These are phyloP conservation scores for Amanita subjunquillea DNA, from an alignment of 768 basidiomycete genomes.

Conservation along the genomic window DNA sequence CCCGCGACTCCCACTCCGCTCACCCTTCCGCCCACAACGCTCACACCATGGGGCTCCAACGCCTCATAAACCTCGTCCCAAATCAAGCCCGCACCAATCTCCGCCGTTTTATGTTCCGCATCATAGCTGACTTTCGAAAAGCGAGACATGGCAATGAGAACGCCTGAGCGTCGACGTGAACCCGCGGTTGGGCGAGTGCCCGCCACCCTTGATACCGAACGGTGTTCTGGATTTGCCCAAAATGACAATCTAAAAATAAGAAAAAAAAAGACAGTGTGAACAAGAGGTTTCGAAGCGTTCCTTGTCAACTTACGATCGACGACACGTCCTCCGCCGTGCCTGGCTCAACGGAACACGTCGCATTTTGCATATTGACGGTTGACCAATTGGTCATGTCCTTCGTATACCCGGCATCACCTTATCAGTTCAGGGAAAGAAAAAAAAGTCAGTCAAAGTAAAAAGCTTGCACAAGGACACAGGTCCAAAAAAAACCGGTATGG, in stretches of 20 bases:
- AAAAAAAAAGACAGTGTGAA: not conserved
- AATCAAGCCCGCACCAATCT: constrained; percentile 35
- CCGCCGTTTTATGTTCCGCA: constrained; percentile 24
- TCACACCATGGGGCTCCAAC: constrained; percentile 36
- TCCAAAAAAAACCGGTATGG: not conserved
- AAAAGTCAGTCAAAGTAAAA: not conserved
- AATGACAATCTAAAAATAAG: constrained; percentile 30
- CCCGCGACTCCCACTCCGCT: constrained; percentile 51
- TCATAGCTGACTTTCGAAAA: constrained; percentile 38
- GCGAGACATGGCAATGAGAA: constrained; percentile 45
- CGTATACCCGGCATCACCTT: constrained; percentile 20
- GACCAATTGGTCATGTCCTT: constrained; percentile 43
- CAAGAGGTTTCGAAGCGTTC: not conserved
- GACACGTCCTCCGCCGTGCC: constrained; percentile 41
- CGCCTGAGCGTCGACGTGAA: constrained; percentile 52
- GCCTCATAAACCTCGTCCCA: constrained; percentile 59
- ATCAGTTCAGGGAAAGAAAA: not conserved
- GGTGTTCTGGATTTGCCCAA: constrained; percentile 32
- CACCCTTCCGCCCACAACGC: constrained; percentile 50
- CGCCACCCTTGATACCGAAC: constrained; percentile 59
- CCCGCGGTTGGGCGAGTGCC: constrained; percentile 42
- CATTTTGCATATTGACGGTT: constrained; percentile 30
- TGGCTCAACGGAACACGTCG: constrained; percentile 51
- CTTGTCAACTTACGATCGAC: constrained; percentile 28
- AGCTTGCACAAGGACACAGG: not conserved